Conservation (phyloP, 306 rosid genomes). For the Datisca glomerata region DNA sequence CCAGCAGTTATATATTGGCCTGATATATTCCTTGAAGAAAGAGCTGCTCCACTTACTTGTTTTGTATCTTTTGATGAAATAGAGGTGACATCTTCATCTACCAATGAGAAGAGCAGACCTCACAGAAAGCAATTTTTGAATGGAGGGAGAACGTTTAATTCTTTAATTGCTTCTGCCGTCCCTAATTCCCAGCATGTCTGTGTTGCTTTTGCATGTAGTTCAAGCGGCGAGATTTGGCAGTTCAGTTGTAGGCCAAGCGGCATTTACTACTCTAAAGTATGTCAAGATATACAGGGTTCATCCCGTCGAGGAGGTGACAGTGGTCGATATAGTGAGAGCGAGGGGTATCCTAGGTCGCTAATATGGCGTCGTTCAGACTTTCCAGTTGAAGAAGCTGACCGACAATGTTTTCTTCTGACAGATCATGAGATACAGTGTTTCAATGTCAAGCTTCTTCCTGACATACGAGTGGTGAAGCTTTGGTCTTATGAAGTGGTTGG, state of each 20-base stretch:
- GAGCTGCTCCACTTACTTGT: slow-evolving; percentile 31
- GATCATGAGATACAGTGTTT: slow-evolving; percentile 77
- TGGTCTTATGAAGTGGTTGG: slow-evolving; percentile 90
- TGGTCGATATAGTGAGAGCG: slow-evolving; percentile 28
- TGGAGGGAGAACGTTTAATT: slow-evolving; percentile 39
- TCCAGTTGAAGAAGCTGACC: slow-evolving; percentile 25
- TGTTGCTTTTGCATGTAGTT: slow-evolving; percentile 62
- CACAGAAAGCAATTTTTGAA: slow-evolving; percentile 24
- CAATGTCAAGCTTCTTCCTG: slow-evolving; percentile 36
- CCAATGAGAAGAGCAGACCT: slow-evolving; percentile 33
- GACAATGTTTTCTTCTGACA: slow-evolving; percentile 58
- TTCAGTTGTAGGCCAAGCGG: slow-evolving; percentile 62
- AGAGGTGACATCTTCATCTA: slow-evolving; percentile 21
- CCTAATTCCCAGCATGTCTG: slow-evolving; percentile 39
- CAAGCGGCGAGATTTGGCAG: slow-evolving; percentile 75
- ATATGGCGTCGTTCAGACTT: slow-evolving; percentile 54
- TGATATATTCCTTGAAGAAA: slow-evolving; percentile 42
- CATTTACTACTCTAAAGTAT: slow-evolving; percentile 40
- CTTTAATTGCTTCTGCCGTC: slow-evolving; percentile 56
- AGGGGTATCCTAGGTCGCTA: slow-evolving; percentile 91
- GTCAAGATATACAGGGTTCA: slow-evolving; percentile 17
- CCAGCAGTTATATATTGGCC: slow-evolving; percentile 74
- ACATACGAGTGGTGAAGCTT: slow-evolving; percentile 43
- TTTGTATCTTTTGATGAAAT: slow-evolving; percentile 48
- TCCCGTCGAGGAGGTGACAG: slow-evolving; percentile 37